phyloP scores from a whole-genome alignment of 208 protist species.

The Trypanosoma platydactyli region DNA sequence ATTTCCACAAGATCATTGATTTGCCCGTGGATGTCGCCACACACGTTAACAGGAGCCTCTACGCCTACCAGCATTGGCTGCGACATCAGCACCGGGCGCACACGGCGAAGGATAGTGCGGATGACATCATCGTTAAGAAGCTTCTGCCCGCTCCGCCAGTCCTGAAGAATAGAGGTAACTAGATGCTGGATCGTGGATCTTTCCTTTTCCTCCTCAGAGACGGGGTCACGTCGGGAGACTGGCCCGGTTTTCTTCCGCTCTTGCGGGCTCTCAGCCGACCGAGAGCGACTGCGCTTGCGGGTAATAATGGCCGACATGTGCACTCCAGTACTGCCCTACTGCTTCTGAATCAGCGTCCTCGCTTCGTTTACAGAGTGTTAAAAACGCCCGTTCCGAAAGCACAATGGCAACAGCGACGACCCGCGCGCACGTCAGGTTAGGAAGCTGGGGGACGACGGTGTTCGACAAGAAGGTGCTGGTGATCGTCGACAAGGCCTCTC shows the following conservation, averaged over 20 bases:
- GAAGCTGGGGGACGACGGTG: no score
- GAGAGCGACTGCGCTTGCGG: conserved; percentile 21
- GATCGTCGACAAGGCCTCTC: neutral
- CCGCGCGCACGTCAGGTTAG: no score
- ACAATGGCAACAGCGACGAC: no score
- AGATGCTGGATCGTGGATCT: conserved; percentile 22
- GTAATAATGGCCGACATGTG: conserved; percentile 20
- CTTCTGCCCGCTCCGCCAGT: conserved; percentile 41
- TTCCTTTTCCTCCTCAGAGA: conserved; percentile 4
- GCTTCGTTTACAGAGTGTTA: neutral
- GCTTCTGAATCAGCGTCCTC: neutral
- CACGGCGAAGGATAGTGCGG: conserved; percentile 86
- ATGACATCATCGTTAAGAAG: conserved; percentile 58
- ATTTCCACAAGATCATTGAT: conserved; percentile 98
- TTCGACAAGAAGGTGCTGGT: neutral
- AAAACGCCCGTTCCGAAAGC: neutral
- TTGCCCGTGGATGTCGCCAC: conserved; percentile 99
- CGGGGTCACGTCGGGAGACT: neutral
- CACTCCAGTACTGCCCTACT: neutral
- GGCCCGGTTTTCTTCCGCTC: neutral
- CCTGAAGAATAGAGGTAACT: conserved; percentile 34
- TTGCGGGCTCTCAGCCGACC: conserved; percentile 14
- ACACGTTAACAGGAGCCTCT: conserved; percentile 80
- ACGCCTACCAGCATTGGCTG: conserved; percentile 91
- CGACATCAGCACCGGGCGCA: conserved; percentile 87